phyloP scores from a whole-genome alignment of 495 filamentous ascomycete genomes.

The Penicillium flavigenum region DNA sequence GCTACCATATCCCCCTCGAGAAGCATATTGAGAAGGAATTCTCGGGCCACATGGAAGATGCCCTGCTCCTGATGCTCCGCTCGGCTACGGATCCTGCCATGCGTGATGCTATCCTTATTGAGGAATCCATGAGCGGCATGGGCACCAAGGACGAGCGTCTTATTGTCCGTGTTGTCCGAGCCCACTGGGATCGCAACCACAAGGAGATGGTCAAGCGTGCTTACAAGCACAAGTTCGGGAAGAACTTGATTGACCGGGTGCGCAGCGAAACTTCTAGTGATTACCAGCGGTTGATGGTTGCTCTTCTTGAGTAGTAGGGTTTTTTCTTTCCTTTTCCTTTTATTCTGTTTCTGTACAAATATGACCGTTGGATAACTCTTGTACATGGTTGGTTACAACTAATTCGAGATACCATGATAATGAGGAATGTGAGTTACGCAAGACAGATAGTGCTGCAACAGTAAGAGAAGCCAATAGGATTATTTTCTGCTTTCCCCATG shows the following conservation, averaged over 20 bases:
- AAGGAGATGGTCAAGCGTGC: constrained; percentile 71
- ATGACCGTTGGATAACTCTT: neutral
- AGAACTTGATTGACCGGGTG: constrained; percentile 63
- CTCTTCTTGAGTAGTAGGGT: constrained; percentile 34
- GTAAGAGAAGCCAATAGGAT: neutral
- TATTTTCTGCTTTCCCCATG: no score
- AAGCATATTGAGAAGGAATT: constrained; percentile 77
- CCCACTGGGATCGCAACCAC: constrained; percentile 75
- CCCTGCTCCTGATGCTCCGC: constrained; percentile 74
- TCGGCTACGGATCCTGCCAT: constrained; percentile 74
- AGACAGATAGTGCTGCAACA: neutral
- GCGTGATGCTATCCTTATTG: constrained; percentile 75
- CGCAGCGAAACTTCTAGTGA: constrained; percentile 83
- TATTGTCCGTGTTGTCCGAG: constrained; percentile 67
- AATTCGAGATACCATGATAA: constrained; percentile 6
- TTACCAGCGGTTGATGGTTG: constrained; percentile 61
- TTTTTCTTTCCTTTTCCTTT: neutral
- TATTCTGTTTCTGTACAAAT: neutral
- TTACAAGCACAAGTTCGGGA: constrained; percentile 63
- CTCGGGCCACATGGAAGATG: constrained; percentile 87
- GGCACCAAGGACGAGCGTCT: constrained; percentile 85
- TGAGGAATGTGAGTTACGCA: neutral
- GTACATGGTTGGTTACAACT: neutral
- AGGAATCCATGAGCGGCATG: constrained; percentile 80
- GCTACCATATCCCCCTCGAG: constrained; percentile 64